Base-by-base conservation (phyloP, 2,329 filamentous ascomycete genomes). In the Aspergillus carbonarius region DNA sequence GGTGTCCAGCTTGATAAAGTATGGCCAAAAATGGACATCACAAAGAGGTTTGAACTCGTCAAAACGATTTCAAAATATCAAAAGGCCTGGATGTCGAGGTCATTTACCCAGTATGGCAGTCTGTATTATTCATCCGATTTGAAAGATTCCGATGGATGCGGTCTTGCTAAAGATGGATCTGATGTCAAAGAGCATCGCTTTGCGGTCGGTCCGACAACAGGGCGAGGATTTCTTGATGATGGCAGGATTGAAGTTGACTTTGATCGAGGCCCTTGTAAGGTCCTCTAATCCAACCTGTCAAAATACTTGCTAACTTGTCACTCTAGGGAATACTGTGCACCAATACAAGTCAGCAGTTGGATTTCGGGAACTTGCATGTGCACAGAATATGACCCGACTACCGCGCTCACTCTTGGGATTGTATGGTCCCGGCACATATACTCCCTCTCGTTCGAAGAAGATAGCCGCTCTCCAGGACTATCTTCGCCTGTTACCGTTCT, bases 381-480 rank as follows among this genome's bases (percentile, higher is more conserved):
- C 75, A 17, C 63, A 57, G 46, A 63, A 68, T n/a, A 62, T 73
- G 50, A 25, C 56, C 25, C 27, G 66, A n/a, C 57, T 76, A 12
- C 75, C 74, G 1, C 69, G 65, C 37, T 72, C 71, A 46, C 66
- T 64, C 30, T 50, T 73, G 18, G 68, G 67, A 2, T 59, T 78
- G 23, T 74, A 69, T 60, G 75, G 76, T 6, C 76, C 74, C 20
- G 68, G 68, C 8, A 70, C 69, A 13, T 79, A 79, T 58, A 56
- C 65, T 40, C 70, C 73, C n/a, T 74, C 66, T 6, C 66, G 63
- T 48, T 62, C 62, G 17, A 72, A 64, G 54, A 78, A 78, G 58
- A 55, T 73, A 3, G 57, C 57, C 15, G 74, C 72, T 9, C 59
- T 73, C 53, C 34, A 65, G 23, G 63, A 57, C 34, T 76, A 75